Base-by-base conservation (phyloP, 2,329 filamentous ascomycete species). In the Aspergillus fumigatus region DNA sequence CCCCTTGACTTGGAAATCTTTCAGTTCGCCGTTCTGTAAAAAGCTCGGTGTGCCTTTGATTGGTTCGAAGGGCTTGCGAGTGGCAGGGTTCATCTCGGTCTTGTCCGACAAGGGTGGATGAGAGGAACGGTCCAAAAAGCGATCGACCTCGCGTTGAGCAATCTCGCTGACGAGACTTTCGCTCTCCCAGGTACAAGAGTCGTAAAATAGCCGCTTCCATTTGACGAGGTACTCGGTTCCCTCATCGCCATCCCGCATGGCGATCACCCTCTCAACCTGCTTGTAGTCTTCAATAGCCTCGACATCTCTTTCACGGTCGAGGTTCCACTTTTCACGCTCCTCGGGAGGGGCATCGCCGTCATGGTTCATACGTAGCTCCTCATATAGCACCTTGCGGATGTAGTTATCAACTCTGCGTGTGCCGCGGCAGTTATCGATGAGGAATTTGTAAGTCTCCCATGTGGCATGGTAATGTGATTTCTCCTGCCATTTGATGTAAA, bases 391-490 rank as follows among this genome's bases (percentile, higher is more conserved):
- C 72, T 92, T 95, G 66, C 88, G 87, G 74, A 90, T 92, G 77
- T 97, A 99, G 72, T 99, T 99, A 69, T 97, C 94, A 7, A 99
- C 82, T 57, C 92, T 92, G 50, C 92, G 89, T 63, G 88, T 88
- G 59, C 94, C 93, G 60, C 90, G 90, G 70, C 88, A 88, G n/a
- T 86, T 84, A 25, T 38, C 32, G 14, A 85, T 82, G 27, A 97
- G 83, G 21, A 80, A 83, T 54, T 90, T 86, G 57, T 88, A 87
- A 0, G 86, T 87, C 74, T 97, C 92, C 93, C 94, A 99, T 0
- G 92, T 96, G 55, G 95, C 90, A 77, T 99, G 94, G 65, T 96
- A 87, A 71, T 99, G 92, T 10, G 94, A 96, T 74, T 92, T 90
- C 63, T 88, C 90, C 74, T 97, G 90, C 94, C 95, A 99, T 78